These are phyloP conservation scores for Fagopyrum tataricum DNA, from an alignment of 148 eudicot species.

Conservation along the genomic window DNA sequence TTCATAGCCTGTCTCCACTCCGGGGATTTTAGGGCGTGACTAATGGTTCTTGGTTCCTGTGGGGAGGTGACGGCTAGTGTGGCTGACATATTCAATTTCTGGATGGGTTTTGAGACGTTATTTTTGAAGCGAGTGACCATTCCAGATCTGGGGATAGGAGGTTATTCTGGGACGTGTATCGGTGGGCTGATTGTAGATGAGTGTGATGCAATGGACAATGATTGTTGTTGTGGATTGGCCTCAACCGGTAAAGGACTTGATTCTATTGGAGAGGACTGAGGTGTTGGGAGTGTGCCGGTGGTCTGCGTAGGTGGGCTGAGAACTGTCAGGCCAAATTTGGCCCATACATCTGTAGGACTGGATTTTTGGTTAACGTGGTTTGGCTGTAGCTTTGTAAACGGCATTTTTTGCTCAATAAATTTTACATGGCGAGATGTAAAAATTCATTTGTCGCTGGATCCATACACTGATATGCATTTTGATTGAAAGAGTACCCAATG, in stretches of 20 bases:
- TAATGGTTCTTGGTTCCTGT: neutral
- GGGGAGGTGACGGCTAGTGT: neutral
- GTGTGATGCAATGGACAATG: neutral
- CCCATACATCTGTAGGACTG: neutral
- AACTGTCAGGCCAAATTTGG: neutral
- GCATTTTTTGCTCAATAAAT: neutral
- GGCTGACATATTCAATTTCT: too few relatives aligned
- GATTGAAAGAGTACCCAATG: neutral
- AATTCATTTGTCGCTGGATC: neutral
- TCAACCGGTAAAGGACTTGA: too few relatives aligned
- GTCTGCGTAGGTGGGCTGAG: neutral
- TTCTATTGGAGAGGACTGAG: too few relatives aligned
- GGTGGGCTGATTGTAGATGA: too few relatives aligned
- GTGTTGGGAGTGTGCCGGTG: neutral
- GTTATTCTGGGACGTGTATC: too few relatives aligned
- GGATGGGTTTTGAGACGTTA: neutral
- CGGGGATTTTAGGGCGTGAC: neutral
- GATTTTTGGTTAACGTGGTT: neutral
- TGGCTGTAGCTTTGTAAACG: neutral
- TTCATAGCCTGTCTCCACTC: neutral
- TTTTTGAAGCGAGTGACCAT: neutral
- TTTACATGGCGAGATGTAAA: neutral
- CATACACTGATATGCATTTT: neutral
- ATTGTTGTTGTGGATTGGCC: neutral
- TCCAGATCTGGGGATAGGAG: neutral